Evolutionary conservation across 345 rosid genomes (phyloP).

Genomic region (Anacardium occidentale): DNA sequence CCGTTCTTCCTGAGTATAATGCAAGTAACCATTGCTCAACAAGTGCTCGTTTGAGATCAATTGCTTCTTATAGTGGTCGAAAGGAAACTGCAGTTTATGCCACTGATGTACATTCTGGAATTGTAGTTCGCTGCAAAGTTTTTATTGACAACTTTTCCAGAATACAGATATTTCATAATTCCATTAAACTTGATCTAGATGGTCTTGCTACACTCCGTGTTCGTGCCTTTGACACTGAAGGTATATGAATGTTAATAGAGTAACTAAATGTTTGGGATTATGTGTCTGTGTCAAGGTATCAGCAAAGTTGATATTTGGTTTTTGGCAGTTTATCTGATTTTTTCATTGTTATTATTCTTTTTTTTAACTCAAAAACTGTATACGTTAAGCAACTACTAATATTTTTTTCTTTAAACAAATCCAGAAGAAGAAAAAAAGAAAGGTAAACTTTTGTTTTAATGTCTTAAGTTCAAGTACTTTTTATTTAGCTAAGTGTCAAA

Average conservation of each 20-base stretch:
- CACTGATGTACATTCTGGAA: slow-evolving; percentile 69
- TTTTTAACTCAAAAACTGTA: no score
- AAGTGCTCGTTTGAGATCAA: slow-evolving; percentile 76
- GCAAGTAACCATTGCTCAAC: slow-evolving; percentile 72
- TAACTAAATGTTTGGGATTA: neutral
- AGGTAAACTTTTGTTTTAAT: neutral
- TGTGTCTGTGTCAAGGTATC: no score
- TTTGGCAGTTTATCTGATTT: neutral
- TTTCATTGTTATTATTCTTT: neutral
- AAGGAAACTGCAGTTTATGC: slow-evolving; percentile 96
- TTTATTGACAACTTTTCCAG: slow-evolving; percentile 86
- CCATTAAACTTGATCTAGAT: slow-evolving; percentile 88
- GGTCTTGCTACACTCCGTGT: slow-evolving; percentile 91
- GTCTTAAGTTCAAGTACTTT: neutral
- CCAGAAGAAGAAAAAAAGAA: neutral
- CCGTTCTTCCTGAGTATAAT: slow-evolving; percentile 85
- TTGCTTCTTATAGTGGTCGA: slow-evolving; percentile 69
- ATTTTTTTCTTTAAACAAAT: neutral
- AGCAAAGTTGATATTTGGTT: neutral
- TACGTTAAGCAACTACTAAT: neutral
- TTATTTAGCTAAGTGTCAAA: neutral
- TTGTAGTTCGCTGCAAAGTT: slow-evolving; percentile 93
- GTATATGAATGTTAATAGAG: slow-evolving; percentile 30
- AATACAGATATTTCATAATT: slow-evolving; percentile 89
- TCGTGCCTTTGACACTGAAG: slow-evolving; percentile 87